phyloP scores from a whole-genome alignment of 805 yeast species.

The Cyberlindnera mississippiensis region DNA sequence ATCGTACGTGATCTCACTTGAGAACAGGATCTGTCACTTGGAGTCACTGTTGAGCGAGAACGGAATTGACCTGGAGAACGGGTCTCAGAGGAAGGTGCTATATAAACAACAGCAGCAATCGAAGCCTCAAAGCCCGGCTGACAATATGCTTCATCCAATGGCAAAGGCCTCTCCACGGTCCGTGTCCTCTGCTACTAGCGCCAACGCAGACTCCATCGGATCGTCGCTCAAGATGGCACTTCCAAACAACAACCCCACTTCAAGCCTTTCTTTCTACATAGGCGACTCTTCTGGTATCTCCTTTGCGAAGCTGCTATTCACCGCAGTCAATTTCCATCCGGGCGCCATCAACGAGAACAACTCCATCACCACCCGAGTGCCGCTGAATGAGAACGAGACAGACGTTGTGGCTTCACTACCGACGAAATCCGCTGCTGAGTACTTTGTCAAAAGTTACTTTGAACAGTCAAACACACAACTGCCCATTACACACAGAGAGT shows the following conservation, averaged over 20 bases:
- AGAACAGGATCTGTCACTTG: slow-evolving; percentile 55
- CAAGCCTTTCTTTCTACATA: slow-evolving; percentile 31
- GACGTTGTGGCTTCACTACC: slow-evolving; percentile 43
- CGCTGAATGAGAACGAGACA: slow-evolving; percentile 21
- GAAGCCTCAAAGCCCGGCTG: slow-evolving; percentile 2
- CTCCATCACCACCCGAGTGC: slow-evolving; percentile 27
- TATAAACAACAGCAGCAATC: too few species aligned
- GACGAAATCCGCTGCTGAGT: slow-evolving; percentile 70
- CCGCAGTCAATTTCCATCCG: slow-evolving; percentile 64
- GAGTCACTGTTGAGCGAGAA: slow-evolving; percentile 44
- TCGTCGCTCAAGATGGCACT: slow-evolving; percentile 21
- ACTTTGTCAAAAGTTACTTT: slow-evolving; percentile 60
- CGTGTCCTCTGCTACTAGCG: slow-evolving; percentile 4
- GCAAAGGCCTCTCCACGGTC: slow-evolving; percentile 7
- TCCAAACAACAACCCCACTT: slow-evolving; percentile 12
- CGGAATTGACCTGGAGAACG: slow-evolving; percentile 38
- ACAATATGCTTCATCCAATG: neutral
- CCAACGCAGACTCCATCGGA: slow-evolving; percentile 19
- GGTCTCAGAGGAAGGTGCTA: neutral
- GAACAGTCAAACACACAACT: slow-evolving; percentile 79
- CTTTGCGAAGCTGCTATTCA: slow-evolving; percentile 71
- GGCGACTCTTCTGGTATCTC: slow-evolving; percentile 61
- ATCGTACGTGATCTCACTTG: slow-evolving; percentile 69
- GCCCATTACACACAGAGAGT: slow-evolving; percentile 81
- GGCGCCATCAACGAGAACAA: slow-evolving; percentile 28